Evolutionary conservation across 2,329 filamentous ascomycete species (phyloP), one percentile per base, ranked within the genome.

Genomic region (Aspergillus sp.): DNA sequence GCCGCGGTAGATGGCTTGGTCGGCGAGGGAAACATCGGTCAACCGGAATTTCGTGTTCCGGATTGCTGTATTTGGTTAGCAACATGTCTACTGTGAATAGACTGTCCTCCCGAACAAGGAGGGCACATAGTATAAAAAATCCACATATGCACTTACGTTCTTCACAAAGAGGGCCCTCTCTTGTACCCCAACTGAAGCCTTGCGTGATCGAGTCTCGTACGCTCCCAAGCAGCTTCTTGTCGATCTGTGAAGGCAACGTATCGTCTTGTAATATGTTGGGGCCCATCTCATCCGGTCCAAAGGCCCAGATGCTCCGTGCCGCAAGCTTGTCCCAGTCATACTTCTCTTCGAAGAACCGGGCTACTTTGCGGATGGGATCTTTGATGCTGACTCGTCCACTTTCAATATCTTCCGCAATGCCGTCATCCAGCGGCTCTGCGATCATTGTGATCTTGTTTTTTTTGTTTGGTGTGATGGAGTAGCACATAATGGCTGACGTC

Each of bases 381-480:
- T 88, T 90, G 75, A 99, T 96, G 65, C 84, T 91, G 63, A 99
- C 92, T 50, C 83, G 87, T 22, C 93, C 92, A 45, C 83, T 85
- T 75, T 99, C 94, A 58, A 99, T 97, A 64, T 99, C 94, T 64
- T 89, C 86, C 4, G 93, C 90, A 57, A 99, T 95, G 14, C 94
- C 94, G 63, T 95, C 89, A 61, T 99, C 94, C 13, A 99, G 78
- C 32, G 94, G 93, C 71, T 99, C 94, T 3, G 94, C 94, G 52
- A 97, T 89, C 90, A 99, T 96, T 33, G 94, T 97, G 65, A 99
- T 88, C 72, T 95, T 96, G 78, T 99, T 99, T 79, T 96, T 96
- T 77, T 99, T 99, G 77, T 99, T 99, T 2, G 94, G 94, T 2
- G 94, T 97, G 62, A 96, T 85, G 19, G 94, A 93, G 70, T 96